Conservation (phyloP, 345 rosid species). For the Boechera retrofracta region DNA sequence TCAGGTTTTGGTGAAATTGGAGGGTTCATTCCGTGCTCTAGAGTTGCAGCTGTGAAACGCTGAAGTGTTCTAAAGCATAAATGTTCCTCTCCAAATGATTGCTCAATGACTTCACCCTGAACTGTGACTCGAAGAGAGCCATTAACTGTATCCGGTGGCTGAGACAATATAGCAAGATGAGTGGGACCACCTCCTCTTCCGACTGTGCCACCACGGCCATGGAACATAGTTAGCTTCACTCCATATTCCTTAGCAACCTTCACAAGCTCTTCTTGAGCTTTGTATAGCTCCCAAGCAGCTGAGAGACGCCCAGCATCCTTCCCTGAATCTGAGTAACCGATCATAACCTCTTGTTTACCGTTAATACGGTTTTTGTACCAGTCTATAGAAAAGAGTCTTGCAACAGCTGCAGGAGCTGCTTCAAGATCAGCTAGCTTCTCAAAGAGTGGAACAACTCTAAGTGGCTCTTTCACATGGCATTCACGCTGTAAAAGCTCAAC, state of each 20-base stretch:
- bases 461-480: constrained; percentile 85
- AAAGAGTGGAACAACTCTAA: constrained; percentile 96
- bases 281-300: constrained; percentile 97
- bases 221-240: constrained; percentile 97
- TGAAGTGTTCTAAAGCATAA: constrained; percentile 94
- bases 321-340: constrained; percentile 98
- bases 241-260: constrained; percentile 85
- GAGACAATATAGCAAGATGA: constrained; percentile 98
- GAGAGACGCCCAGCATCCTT: constrained; percentile 97
- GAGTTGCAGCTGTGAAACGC: constrained; percentile 96
- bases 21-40: constrained; percentile 95
- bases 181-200: constrained; percentile 99
- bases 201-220: constrained; percentile 99
- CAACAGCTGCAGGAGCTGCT: constrained; percentile 95
- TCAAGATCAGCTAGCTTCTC: constrained; percentile 98
- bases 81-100: constrained; percentile 94
- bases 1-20: constrained; percentile 94
- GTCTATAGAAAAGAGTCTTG: constrained; percentile 87
- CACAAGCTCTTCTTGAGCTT: constrained; percentile 97
- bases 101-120: constrained; percentile 97
- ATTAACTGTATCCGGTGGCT: constrained; percentile 98
- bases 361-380: constrained; percentile 91
- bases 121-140: constrained; percentile 95
- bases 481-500: constrained; percentile 98
- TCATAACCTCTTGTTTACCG: constrained; percentile 99